Evolutionary conservation across 1,284 basidiomycete species (phyloP), one percentile per base, ranked within the genome.

Genomic region (Ustilago trichophora): DNA sequence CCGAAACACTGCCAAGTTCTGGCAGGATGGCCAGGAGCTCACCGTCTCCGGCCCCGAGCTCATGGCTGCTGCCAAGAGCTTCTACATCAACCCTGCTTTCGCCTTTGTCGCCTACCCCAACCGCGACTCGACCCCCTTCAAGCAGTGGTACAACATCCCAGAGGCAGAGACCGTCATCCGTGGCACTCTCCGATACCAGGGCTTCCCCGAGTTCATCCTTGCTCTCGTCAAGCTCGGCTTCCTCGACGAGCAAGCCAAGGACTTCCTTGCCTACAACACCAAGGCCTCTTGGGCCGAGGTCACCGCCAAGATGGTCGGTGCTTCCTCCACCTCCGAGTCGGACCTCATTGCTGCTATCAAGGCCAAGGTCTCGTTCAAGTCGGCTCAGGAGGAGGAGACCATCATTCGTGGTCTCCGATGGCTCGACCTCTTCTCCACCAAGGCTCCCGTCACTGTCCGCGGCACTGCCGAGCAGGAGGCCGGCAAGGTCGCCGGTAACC

Each of bases 31-130:
- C 19, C 22, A 73, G 55, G 65, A 77, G 62, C 75, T 75, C 45
- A 67, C 63, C 48, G 78, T 81, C 32, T 75, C 73, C 12, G 78
- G 79, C 26, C 67, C 60, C 32, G 74, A 76, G 49, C 73, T 78
- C 50, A 80, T 80, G 76, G 71, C 67, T 24, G 51, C 66, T 16
- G 95, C 95, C 56, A 88, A 91, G 83, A 91, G 94, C 12, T 97
- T 95, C 87, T 96, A 88, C 83, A 95, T 98, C 83, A 89, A 91
- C 19, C 95, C 95, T 22, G 93, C 92, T 6, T 95, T 91, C 82
- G 93, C 92, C 10, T 97, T 98, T 80, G 93, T 98, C 73, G 91
- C 90, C 37, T 99, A 98, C 85, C 94, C 95, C 57, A 98, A 99
- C 86, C 89, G 96, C 32, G 91, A 99, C 85, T 95, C 92, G 21